Evolutionary conservation across 495 filamentous ascomycete genomes (phyloP), one percentile per base, ranked within the genome.

Genomic region (Filosporella fistucella): DNA sequence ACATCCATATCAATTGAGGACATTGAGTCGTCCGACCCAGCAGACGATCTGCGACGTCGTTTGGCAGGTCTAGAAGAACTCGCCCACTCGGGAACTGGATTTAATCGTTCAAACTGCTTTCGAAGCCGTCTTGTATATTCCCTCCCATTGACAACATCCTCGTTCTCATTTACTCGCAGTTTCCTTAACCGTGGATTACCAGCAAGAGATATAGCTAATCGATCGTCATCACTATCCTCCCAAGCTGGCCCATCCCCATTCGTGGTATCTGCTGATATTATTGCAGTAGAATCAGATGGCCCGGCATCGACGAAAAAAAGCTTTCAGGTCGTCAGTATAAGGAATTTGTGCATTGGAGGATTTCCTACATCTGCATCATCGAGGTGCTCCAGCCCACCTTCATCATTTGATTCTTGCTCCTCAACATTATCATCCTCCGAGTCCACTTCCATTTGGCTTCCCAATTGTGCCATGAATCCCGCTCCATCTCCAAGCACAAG

Each of bases 171-270:
- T 7, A 77, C 66, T 29, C 93, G 78, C 38, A 97, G 70, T 62
- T 96, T 97, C 37, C 91, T 75, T 57, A 95, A 66, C 37, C 83
- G 76, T 16, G 76, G 74, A 33, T 82, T 78, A 32, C 80, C 73
- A 9, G 85, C 85, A 11, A 98, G 76, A 3, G 91, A 96, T 37
- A 98, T 72, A 16, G 78, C 77, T 41, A 96, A 68, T 30, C 84
- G 78, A 60, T 98, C 93, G 57, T 98, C 93, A 56, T 97, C 93
- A 65, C 90, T 96, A 67, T 98, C 93, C 54, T 89, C 80, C 93
- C 93, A 98, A 12, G 87, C 84, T 10, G 86, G 68, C 45, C 48
- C 45, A 29, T 74, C 64, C 18, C 59, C 63, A 1, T 63, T 63
- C 17, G 65, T 57, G 55, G 8, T 55, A 65, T 4, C 55, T 62